phyloP scores from a whole-genome alignment of 2,329 filamentous ascomycete species.

The Sclerotiophoma versabilis region DNA sequence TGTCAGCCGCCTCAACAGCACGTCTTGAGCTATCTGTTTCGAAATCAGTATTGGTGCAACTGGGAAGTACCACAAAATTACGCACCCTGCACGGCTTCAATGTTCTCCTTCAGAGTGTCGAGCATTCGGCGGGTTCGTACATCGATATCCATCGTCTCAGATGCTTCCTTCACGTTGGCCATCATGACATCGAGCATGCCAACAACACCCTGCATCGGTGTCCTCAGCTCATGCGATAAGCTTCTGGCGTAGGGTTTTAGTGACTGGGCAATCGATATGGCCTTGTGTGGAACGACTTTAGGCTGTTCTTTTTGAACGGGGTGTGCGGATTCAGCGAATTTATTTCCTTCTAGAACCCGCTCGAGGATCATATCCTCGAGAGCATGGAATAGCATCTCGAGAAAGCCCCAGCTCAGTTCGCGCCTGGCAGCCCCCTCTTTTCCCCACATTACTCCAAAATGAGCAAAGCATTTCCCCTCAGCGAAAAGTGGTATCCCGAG shows the following conservation, averaged over 20 bases:
- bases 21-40: constrained; percentile 70
- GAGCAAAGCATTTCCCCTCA: constrained; percentile 70
- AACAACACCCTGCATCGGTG: constrained; percentile 78
- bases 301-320: constrained; percentile 35
- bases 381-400: constrained; percentile 72
- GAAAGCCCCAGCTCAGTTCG: constrained; percentile 68
- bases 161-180: constrained; percentile 72
- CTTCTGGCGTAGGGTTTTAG: constrained; percentile 76
- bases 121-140: constrained; percentile 63
- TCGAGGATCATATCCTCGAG: constrained; percentile 71
- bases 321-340: constrained; percentile 48
- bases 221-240: constrained; percentile 74
- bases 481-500: constrained; percentile 71
- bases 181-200: constrained; percentile 81
- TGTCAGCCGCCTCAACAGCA: constrained; percentile 76
- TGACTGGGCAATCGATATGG: constrained; percentile 67
- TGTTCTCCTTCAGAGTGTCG: constrained; percentile 69
- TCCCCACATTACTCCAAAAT: constrained; percentile 78
- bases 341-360: constrained; percentile 62
- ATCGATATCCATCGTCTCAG: constrained; percentile 63
- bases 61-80: constrained; percentile 36
- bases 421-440: constrained; percentile 64
- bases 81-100: constrained; percentile 73
- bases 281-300: constrained; percentile 61
- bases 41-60: constrained; percentile 16